A percentile compares a stretch with the other conserved stretches of the same genome.
phyloP scores from a whole-genome alignment of 2,329 filamentous ascomycete species.

The Myriosclerotinia curreyana region DNA sequence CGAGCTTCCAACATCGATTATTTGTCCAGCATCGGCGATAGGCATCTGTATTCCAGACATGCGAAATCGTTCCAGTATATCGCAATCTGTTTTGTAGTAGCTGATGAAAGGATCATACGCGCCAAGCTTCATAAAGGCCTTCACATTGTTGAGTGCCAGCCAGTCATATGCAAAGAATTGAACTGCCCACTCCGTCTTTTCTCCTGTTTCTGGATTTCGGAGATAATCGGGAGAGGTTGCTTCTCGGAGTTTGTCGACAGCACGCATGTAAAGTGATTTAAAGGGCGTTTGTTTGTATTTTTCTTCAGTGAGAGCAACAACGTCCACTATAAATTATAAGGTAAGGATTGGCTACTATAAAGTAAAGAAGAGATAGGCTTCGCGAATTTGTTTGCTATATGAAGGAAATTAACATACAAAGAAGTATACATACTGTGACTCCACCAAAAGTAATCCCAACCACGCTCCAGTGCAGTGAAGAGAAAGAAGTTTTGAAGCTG shows the following conservation, averaged over 20 bases:
- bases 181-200: conserved; percentile 2
- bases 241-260: conserved; percentile 54
- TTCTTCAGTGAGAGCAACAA: background rate
- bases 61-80: conserved; percentile 48
- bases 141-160: conserved; percentile 47
- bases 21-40: conserved; percentile 43
- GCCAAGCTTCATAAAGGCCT: conserved; percentile 45
- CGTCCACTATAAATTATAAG: background rate
- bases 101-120: conserved; percentile 56
- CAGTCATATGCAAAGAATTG: conserved; percentile 52
- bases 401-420: conserved; percentile 29
- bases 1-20: conserved; percentile 47
- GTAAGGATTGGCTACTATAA: background rate
- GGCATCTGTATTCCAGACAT: conserved; percentile 44
- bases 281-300: background rate
- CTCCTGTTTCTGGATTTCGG: background rate
- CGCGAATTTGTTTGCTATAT: conserved; percentile 18
- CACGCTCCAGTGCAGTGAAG: conserved; percentile 44
- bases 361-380: background rate
- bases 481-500: conserved; percentile 56
- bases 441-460: conserved; percentile 54
- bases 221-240: conserved; percentile 31
- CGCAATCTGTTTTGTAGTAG: conserved; percentile 55
- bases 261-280: conserved; percentile 54
- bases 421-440: conserved; percentile 52